Conservation (phyloP, 2,329 filamentous ascomycete species). For the Botrytis medusae region DNA sequence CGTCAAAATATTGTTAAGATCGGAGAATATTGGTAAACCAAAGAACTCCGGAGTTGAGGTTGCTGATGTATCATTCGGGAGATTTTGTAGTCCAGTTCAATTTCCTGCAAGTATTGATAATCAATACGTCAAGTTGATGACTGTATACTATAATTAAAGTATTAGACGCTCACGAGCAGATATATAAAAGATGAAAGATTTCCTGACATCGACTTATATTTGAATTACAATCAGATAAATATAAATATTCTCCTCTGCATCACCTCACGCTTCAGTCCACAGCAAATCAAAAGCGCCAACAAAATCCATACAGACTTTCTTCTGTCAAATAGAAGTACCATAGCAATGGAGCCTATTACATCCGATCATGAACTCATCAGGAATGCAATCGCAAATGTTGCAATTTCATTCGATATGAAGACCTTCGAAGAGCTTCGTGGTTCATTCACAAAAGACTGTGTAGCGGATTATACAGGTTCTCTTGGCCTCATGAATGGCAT, state of each 20-base stretch:
- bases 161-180: neutral
- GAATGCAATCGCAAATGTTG: neutral
- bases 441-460: neutral
- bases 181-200: neutral
- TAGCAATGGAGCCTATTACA: neutral
- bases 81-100: neutral
- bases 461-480: neutral
- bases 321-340: neutral
- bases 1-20: neutral
- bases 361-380: neutral
- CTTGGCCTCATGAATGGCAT: neutral
- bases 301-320: neutral
- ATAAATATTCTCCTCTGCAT: neutral
- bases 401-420: neutral
- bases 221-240: neutral
- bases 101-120: neutral
- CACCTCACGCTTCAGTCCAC: neutral
- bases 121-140: neutral
- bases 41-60: neutral
- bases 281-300: neutral
- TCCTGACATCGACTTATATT: neutral
- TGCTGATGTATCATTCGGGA: neutral
- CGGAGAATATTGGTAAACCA: neutral
- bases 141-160: neutral
- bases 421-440: neutral